Conservation (phyloP, 192 early-diverging fungal species). For the Dissophora globulifera region DNA sequence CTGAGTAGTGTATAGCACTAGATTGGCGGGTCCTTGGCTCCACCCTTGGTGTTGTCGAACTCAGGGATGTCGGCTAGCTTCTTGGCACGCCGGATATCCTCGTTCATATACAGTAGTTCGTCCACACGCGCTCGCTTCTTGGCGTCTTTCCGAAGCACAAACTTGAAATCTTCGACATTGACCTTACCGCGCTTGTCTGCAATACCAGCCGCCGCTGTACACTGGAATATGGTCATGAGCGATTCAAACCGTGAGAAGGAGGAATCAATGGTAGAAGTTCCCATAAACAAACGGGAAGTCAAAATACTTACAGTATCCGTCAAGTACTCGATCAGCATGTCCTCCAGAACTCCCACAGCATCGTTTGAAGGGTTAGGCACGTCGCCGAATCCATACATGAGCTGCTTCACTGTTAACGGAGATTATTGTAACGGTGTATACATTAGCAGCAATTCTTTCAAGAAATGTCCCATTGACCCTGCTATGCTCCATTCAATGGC, state of each 20-base stretch:
- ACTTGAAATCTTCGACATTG: conserved; percentile 79
- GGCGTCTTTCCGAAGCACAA: conserved; percentile 77
- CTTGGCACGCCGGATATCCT: conserved; percentile 77
- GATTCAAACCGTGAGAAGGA: too few relatives aligned
- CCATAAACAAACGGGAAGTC: too few relatives aligned
- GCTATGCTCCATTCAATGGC: too few relatives aligned
- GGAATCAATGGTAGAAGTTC: too few relatives aligned
- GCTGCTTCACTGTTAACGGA: conserved; percentile 65
- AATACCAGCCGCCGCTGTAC: conserved; percentile 62
- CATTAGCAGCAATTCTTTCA: too few relatives aligned
- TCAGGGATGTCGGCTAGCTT: conserved; percentile 51
- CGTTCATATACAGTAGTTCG: conserved; percentile 80
- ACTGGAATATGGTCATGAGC: too few relatives aligned
- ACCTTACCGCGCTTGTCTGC: conserved; percentile 69
- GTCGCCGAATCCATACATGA: conserved; percentile 93
- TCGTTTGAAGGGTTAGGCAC: conserved; percentile 78
- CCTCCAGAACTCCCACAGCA: conserved; percentile 84
- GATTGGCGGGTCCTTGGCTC: conserved; percentile 33
- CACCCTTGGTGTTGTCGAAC: conserved; percentile 45
- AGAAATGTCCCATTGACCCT: too few relatives aligned
- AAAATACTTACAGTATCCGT: conserved; percentile 74
- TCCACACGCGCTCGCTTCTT: conserved; percentile 88
- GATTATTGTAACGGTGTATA: too few relatives aligned
- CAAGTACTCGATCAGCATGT: conserved; percentile 80
- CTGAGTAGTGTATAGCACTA: too few relatives aligned